These are phyloP conservation scores for Sclerotinia sclerotiorum DNA, from an alignment of 2,329 filamentous ascomycete species.

Conservation along the genomic window DNA sequence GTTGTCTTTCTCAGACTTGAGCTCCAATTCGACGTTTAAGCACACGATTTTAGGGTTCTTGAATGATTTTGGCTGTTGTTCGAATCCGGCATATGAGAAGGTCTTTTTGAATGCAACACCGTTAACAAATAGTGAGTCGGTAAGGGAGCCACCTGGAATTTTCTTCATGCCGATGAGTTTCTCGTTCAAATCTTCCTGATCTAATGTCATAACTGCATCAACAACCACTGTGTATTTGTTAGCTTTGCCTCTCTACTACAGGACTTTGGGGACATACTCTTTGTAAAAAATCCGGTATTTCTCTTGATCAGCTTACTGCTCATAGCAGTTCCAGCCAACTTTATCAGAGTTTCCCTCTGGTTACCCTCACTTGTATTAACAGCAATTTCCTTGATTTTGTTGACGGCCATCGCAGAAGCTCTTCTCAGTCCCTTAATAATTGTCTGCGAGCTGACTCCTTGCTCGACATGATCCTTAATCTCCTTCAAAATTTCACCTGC, in stretches of 20 bases:
- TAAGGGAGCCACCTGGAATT: conserved; percentile 91
- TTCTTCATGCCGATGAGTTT: conserved; percentile 98
- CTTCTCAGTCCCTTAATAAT: conserved; percentile 95
- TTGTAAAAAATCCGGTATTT: conserved; percentile 95
- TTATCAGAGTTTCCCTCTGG: conserved; percentile 81
- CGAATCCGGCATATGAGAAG: conserved; percentile 97
- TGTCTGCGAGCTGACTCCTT: conserved; percentile 94
- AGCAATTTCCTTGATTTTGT: conserved; percentile 98
- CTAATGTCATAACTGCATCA: conserved; percentile 89
- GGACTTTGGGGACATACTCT: conserved; percentile 61
- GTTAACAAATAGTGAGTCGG: conserved; percentile 95
- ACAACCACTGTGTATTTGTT: conserved; percentile 74
- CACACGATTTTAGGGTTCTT: conserved; percentile 94
- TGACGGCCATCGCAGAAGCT: conserved; percentile 86
- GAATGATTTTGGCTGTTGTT: conserved; percentile 97
- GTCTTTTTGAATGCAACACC: conserved; percentile 99
- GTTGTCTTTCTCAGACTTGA: conserved; percentile 99
- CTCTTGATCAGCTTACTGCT: conserved; percentile 99
- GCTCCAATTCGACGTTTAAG: conserved; percentile 94
- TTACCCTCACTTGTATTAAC: conserved; percentile 80
- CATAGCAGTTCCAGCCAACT: conserved; percentile 95
- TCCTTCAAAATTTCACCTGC: conserved; percentile 98
- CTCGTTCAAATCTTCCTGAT: conserved; percentile 96
- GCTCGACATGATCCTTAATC: conserved; percentile 92
- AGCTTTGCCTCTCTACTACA: conserved; percentile 33